These are phyloP conservation scores for Camellia sinensis DNA, from an alignment of 148 eudicot species.

Conservation along the genomic window DNA sequence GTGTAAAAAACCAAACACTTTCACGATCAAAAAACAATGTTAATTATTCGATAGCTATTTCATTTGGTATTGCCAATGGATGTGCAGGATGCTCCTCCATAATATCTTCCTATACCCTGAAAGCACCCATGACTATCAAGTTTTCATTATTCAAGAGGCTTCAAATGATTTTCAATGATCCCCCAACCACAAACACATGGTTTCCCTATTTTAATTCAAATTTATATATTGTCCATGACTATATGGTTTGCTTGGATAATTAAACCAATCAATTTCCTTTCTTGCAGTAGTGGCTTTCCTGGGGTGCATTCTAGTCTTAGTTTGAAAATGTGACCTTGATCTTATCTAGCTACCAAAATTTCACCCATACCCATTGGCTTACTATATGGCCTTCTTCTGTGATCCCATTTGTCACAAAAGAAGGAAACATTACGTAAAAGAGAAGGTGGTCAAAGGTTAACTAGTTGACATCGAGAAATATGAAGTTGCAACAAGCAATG, in stretches of 20 bases:
- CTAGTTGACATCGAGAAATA: not conserved
- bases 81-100: too few species aligned
- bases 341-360: not conserved
- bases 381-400: not conserved
- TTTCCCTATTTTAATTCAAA: not conserved
- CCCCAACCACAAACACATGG: not conserved
- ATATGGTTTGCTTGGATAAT: not conserved
- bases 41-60: too few species aligned
- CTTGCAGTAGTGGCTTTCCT: not conserved
- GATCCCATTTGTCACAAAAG: not conserved
- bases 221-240: not conserved
- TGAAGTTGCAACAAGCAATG: not conserved
- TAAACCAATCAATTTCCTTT: not conserved
- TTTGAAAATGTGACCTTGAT: not conserved
- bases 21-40: not conserved
- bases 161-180: not conserved
- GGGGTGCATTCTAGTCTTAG: not conserved
- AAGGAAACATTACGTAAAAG: too few species aligned
- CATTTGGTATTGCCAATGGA: too few species aligned
- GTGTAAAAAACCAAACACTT: too few species aligned
- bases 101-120: too few species aligned
- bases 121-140: too few species aligned
- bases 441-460: not conserved
- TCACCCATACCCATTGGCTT: not conserved
- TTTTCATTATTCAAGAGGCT: too few species aligned